Conservation (phyloP, 768 basidiomycete species). For the Lyophyllum decastes region DNA sequence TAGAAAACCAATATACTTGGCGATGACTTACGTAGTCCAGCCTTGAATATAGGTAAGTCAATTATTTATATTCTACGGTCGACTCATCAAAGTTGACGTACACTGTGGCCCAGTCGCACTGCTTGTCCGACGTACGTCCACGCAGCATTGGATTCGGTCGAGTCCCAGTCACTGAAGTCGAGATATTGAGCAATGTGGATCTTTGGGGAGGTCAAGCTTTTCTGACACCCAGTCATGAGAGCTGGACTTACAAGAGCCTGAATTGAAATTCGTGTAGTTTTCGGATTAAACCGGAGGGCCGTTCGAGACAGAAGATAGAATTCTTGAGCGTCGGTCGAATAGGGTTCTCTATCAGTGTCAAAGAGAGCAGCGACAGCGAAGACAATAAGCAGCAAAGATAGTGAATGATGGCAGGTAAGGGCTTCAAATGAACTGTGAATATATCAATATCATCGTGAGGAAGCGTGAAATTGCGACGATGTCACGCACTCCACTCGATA, state of each 20-base stretch:
- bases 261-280: slow-evolving; percentile 57
- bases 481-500: slow-evolving; percentile 50
- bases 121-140: slow-evolving; percentile 65
- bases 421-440: slow-evolving; percentile 36
- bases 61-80: background rate
- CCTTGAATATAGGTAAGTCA: slow-evolving; percentile 20
- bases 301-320: slow-evolving; percentile 63
- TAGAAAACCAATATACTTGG: background rate
- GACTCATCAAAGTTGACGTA: slow-evolving; percentile 31
- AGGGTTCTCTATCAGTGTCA: slow-evolving; percentile 49
- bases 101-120: slow-evolving; percentile 59
- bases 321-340: slow-evolving; percentile 56
- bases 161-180: slow-evolving; percentile 55
- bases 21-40: slow-evolving; percentile 51
- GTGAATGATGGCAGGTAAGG: slow-evolving; percentile 46
- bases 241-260: slow-evolving; percentile 51
- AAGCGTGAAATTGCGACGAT: background rate
- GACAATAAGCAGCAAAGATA: slow-evolving; percentile 65
- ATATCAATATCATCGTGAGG: background rate
- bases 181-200: slow-evolving; percentile 52
- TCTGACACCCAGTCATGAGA: background rate
- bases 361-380: slow-evolving; percentile 70
- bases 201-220: slow-evolving; percentile 16
- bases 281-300: slow-evolving; percentile 47
- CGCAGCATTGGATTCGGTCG: slow-evolving; percentile 43